Conservation (phyloP, 2,329 filamentous ascomycete species). For the Xylaria sp. region DNA sequence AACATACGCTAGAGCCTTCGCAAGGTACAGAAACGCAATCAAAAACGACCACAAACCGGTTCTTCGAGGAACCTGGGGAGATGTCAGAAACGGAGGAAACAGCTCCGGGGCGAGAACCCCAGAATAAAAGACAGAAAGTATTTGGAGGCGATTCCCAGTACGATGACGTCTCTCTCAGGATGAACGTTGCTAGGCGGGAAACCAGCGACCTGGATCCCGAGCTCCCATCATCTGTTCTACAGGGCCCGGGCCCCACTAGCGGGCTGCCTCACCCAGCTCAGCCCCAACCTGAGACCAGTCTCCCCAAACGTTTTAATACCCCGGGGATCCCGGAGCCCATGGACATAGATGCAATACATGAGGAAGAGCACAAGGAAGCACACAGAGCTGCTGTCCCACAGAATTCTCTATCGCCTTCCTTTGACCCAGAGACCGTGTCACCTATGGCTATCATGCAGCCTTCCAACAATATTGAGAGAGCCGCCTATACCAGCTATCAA, state of each 20-base stretch:
- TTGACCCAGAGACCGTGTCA: conserved; percentile 33
- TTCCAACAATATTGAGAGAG: conserved; percentile 37
- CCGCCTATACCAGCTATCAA: conserved; percentile 38
- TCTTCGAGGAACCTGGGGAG: conserved; percentile 34
- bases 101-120: conserved; percentile 17
- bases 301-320: conserved; percentile 38
- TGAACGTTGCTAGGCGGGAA: conserved; percentile 30
- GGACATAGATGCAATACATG: conserved; percentile 32
- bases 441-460: conserved; percentile 40
- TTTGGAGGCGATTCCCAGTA: conserved; percentile 28
- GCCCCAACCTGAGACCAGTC: conserved; percentile 32
- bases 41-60: conserved; percentile 11
- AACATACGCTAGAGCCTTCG: conserved; percentile 19
- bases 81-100: conserved; percentile 23
- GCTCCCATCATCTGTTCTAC: conserved; percentile 34
- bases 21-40: conserved; percentile 15
- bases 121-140: conserved; percentile 23
- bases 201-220: conserved; percentile 34
- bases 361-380: conserved; percentile 21
- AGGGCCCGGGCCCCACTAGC: conserved; percentile 30
- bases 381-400: conserved; percentile 30
- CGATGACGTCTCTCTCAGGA: conserved; percentile 25
- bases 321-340: conserved; percentile 41
- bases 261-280: conserved; percentile 36
- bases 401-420: conserved; percentile 35